Conservation (phyloP, 1,284 basidiomycete genomes). For the Cryptococcus sp. region DNA sequence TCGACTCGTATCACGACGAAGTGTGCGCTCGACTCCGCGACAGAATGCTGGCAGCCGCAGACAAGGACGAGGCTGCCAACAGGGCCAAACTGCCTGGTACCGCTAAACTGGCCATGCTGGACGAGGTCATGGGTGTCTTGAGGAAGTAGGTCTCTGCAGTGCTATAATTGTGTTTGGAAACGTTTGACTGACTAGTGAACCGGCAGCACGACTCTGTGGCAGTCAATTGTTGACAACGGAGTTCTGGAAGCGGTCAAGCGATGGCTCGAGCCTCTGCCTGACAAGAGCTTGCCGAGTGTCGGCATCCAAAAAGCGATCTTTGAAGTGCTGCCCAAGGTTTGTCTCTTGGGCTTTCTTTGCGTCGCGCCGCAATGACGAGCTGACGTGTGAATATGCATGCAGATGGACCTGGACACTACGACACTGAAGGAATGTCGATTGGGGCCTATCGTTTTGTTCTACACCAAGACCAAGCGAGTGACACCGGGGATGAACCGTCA, state of each 20-base stretch:
- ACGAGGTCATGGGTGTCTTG: conserved; percentile 86
- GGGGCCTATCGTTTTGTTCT: conserved; percentile 92
- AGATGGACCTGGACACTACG: conserved; percentile 87
- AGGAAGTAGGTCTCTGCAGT: conserved; percentile 71
- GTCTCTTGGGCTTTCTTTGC: conserved; percentile 11
- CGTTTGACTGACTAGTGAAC: background rate
- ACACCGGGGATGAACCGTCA: conserved; percentile 75
- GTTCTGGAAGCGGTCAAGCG: conserved; percentile 83
- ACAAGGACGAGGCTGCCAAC: conserved; percentile 81
- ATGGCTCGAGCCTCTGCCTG: conserved; percentile 94
- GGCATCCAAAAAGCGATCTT: conserved; percentile 96
- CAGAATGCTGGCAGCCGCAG: conserved; percentile 83
- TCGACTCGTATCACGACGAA: conserved; percentile 89
- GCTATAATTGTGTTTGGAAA: background rate
- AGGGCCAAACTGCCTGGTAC: conserved; percentile 79
- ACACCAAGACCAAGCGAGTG: conserved; percentile 85
- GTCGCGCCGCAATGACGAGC: background rate
- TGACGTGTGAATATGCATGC: background rate
- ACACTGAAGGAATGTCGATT: conserved; percentile 90
- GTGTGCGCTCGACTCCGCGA: conserved; percentile 82
- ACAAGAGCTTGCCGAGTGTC: conserved; percentile 87
- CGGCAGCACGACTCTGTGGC: conserved; percentile 73
- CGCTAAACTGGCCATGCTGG: conserved; percentile 79
- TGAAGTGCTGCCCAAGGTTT: conserved; percentile 68
- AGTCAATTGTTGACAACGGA: conserved; percentile 94